Base-by-base conservation (phyloP, 2,329 filamentous ascomycete species). In the Arthrocladium fulminans region DNA sequence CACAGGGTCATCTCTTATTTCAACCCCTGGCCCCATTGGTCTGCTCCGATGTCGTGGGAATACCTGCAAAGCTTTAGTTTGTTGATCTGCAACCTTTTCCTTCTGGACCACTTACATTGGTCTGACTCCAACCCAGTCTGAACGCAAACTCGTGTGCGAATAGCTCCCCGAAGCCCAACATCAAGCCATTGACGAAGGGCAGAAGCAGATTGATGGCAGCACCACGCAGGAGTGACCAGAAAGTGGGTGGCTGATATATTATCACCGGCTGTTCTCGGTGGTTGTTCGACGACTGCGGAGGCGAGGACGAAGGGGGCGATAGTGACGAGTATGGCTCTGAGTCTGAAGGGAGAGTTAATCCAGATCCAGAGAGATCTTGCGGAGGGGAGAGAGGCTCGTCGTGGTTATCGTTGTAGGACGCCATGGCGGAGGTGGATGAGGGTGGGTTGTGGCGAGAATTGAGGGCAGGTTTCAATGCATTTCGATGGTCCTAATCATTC, bases 111-210 rank as follows among this genome's bases (percentile, higher is more conserved):
- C 54, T 48, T 75, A 96, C 92, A 80, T 92, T 94, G 51, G 92
- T 97, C 47, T 84, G 84, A 55, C 85, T 83, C 92, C 92, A 98
- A 52, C 92, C 92, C 59, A 97, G 72, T 61, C 90, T 75, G 63
- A 90, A 98, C 1, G 92, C 92, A 44, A 87, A 84, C 71, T 98
- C 92, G 63, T 98, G 92, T 47, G 92, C 92, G 67, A 98, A 90
- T 45, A 98, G 71, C 71, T 98, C 92, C 58, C 92, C 92, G 62
- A 98, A 96, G 2, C 92, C 92, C 61, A 98, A 71, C 92, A 98
- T 98, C 74, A 98, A 79, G 40, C 92, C 92, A 69, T 98, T 98
- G 62, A 98, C 80, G 61, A 98, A 98, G 0, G 92, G 92, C 17
- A 98, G 70, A 1, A 98, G 61, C n/a, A 98, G 73, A 65, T 98